phyloP scores from a whole-genome alignment of 768 basidiomycete genomes.

The Lactarius indigo region DNA sequence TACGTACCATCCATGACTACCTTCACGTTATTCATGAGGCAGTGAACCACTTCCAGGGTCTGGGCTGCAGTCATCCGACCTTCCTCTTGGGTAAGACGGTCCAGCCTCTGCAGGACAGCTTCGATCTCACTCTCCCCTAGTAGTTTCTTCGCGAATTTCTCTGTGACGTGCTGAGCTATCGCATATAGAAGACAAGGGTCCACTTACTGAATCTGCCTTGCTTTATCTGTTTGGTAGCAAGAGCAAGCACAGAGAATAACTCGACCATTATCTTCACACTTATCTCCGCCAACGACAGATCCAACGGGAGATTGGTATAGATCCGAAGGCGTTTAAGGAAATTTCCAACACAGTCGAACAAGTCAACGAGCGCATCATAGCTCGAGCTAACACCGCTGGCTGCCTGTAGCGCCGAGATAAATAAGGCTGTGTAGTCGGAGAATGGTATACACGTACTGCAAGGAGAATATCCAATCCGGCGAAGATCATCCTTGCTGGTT shows the following conservation, averaged over 20 bases:
- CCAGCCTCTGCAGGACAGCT: constrained; percentile 2
- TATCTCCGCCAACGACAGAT: background rate
- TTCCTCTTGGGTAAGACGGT: constrained; percentile 9
- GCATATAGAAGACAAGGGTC: background rate
- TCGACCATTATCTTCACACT: background rate
- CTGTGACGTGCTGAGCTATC: background rate
- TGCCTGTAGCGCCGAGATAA: background rate
- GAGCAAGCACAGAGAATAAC: too few species aligned
- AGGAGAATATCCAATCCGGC: background rate
- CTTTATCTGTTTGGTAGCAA: too few species aligned
- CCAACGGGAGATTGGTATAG: background rate
- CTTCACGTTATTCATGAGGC: background rate
- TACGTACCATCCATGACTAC: constrained; percentile 4
- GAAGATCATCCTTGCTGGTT: background rate
- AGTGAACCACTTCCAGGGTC: constrained; percentile 2
- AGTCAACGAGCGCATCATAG: too few species aligned
- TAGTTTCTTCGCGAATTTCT: constrained; percentile 3
- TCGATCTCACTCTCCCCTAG: constrained; percentile 5
- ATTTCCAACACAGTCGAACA: too few species aligned
- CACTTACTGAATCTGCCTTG: background rate
- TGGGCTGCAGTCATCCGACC: background rate
- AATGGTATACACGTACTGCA: background rate
- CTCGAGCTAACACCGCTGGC: background rate
- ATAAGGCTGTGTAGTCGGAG: background rate
- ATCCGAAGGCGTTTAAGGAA: background rate